A percentile compares a stretch with the other conserved stretches of the same genome.
Conservation (phyloP, 208 protist species). For the Leishmania amazonensis region DNA sequence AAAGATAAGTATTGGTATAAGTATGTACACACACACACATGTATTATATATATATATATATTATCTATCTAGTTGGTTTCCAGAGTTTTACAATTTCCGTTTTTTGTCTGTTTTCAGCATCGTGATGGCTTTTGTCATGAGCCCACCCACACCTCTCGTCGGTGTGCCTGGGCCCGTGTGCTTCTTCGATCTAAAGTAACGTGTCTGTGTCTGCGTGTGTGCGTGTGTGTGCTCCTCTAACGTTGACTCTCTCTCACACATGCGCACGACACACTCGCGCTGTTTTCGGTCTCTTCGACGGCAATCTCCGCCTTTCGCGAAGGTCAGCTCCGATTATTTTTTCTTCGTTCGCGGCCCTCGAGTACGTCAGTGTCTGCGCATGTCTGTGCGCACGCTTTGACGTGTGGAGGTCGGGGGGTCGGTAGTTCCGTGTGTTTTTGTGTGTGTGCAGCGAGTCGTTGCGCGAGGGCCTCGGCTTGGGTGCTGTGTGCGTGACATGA, state of each 20-base stretch:
- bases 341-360: not conserved
- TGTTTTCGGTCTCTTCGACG: too few species aligned
- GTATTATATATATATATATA: too few species aligned
- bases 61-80: too few species aligned
- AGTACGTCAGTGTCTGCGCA: not conserved
- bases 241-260: not conserved
- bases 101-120: not conserved
- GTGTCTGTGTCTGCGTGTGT: too few species aligned
- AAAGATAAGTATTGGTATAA: too few species aligned
- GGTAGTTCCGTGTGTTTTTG: not conserved
- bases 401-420: not conserved
- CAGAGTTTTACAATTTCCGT: too few species aligned
- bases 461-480: too few species aligned
- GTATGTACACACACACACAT: too few species aligned
- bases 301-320: not conserved
- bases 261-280: not conserved
- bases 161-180: not conserved
- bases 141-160: not conserved
- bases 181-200: not conserved
- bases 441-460: not conserved
- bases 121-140: not conserved
- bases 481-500: too few species aligned
- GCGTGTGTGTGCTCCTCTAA: not conserved
- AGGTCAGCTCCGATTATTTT: not conserved
- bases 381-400: not conserved